Evolutionary conservation across 345 rosid species (phyloP).

Genomic region (Melaleuca alternifolia): DNA sequence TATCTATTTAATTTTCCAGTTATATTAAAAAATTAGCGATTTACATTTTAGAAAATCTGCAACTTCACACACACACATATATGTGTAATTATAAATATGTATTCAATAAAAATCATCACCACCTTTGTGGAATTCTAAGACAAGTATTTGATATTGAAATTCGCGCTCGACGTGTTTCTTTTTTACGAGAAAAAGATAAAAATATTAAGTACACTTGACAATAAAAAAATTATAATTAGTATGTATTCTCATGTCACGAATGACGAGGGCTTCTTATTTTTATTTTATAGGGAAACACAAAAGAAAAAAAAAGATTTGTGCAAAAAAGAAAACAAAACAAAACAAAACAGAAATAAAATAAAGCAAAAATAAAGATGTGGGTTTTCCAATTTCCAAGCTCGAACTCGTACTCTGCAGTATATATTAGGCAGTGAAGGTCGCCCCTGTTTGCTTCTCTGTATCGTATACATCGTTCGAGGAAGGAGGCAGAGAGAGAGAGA

Average conservation of each 20-base stretch:
- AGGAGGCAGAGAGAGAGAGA: background rate
- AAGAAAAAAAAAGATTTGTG: background rate
- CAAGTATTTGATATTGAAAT: background rate
- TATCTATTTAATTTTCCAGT: background rate
- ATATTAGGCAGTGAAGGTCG: background rate
- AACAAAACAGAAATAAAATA: too few relatives aligned
- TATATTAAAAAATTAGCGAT: background rate
- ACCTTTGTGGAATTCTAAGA: background rate
- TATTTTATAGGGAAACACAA: background rate
- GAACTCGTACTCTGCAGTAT: background rate
- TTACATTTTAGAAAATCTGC: background rate
- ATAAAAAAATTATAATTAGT: background rate
- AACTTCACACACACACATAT: background rate
- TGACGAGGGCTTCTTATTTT: background rate
- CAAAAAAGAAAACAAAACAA: background rate
- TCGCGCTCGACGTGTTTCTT: background rate
- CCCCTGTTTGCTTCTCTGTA: background rate
- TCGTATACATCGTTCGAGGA: background rate
- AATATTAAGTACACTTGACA: background rate
- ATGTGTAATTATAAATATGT: background rate
- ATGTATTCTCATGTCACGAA: background rate
- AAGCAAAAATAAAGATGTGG: background rate
- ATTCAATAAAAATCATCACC: background rate
- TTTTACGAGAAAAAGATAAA: background rate
- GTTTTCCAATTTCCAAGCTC: background rate